phyloP scores from a whole-genome alignment of 768 basidiomycete species.

The Nidularia pulvinata region DNA sequence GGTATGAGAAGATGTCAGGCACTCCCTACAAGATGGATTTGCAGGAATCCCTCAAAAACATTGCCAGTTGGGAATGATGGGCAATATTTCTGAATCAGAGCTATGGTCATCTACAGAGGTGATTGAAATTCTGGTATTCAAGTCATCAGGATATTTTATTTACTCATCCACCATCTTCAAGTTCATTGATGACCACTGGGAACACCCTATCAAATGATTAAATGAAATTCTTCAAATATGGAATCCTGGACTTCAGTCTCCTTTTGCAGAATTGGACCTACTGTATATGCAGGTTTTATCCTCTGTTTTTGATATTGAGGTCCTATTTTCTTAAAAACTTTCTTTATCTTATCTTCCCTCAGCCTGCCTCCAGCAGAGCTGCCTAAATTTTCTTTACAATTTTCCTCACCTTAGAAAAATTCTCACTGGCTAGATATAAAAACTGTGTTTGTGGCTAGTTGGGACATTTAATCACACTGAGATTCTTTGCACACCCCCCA shows the following conservation, averaged over 20 bases:
- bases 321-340: too few relatives aligned
- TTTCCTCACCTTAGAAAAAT: too few relatives aligned
- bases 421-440: too few relatives aligned
- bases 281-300: background rate
- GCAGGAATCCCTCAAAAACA: background rate
- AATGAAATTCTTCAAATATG: background rate
- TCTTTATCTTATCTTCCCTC: too few relatives aligned
- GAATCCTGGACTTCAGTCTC: background rate
- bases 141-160: background rate
- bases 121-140: background rate
- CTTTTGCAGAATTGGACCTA: background rate
- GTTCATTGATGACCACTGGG: background rate
- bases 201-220: background rate
- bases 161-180: background rate
- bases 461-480: too few relatives aligned
- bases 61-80: background rate
- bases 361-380: too few relatives aligned
- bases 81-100: background rate
- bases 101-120: background rate
- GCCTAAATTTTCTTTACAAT: too few relatives aligned
- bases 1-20: background rate
- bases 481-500: too few relatives aligned
- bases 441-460: too few relatives aligned
- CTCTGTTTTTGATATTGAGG: background rate
- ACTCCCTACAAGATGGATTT: background rate